A percentile compares a stretch with the other conserved stretches of the same genome.
phyloP scores from a whole-genome alignment of 1,284 basidiomycete genomes.

The Heimioporus punctisporus region DNA sequence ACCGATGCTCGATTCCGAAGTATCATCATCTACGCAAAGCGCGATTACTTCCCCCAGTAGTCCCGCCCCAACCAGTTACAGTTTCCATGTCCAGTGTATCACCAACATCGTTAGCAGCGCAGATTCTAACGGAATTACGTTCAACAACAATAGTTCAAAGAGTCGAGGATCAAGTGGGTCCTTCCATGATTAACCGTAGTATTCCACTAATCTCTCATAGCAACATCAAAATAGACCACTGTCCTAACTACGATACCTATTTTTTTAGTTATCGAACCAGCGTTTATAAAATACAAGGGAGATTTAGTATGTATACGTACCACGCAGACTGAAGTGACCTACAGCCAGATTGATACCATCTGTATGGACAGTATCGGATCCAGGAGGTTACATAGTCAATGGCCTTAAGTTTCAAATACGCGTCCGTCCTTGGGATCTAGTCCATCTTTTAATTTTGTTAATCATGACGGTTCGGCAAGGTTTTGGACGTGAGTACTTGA shows the following conservation, averaged over 20 bases:
- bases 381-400: no score
- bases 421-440: no score
- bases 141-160: constrained; percentile 6
- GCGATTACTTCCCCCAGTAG: constrained; percentile 8
- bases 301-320: no score
- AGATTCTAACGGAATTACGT: constrained; percentile 7
- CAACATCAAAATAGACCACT: not conserved
- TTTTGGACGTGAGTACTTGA: no score
- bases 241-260: not conserved
- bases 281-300: no score
- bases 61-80: not conserved
- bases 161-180: constrained; percentile 12
- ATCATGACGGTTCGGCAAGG: no score
- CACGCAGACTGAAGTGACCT: no score
- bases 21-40: not conserved
- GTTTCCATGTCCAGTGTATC: constrained; percentile 2
- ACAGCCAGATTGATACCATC: no score
- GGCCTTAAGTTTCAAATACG: no score
- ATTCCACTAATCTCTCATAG: no score
- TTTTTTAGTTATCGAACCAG: not conserved
- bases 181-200: not conserved
- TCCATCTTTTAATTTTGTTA: no score
- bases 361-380: no score
- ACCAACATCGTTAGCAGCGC: constrained; percentile 3
- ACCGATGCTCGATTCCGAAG: not conserved